Evolutionary conservation across 345 rosid species (phyloP).

Genomic region (Pseudoturritis turrita): DNA sequence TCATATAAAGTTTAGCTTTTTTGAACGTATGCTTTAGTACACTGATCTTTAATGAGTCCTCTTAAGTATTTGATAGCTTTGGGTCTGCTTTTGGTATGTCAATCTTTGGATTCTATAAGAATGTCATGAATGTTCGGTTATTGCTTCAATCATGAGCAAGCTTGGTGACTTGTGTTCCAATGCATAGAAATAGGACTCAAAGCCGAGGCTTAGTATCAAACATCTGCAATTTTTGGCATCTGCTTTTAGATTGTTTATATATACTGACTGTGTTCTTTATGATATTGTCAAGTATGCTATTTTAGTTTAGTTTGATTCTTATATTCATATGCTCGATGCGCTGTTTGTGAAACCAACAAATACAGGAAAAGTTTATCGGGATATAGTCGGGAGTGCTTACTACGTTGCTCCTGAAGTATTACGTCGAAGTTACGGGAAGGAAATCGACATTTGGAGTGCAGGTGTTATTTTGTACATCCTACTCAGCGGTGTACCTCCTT

Average conservation of each 20-base stretch:
- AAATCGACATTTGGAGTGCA: conserved; percentile 93
- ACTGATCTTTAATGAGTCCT: neutral
- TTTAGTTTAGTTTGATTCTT: neutral
- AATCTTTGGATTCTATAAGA: neutral
- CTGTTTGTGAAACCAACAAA: neutral
- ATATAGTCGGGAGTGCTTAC: conserved; percentile 90
- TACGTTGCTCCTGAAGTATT: conserved; percentile 96
- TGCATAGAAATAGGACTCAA: neutral
- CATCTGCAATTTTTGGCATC: neutral
- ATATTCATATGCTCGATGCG: neutral
- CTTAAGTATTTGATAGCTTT: neutral
- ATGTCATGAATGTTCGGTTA: neutral
- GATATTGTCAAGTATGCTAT: neutral
- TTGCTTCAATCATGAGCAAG: neutral
- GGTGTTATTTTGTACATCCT: conserved; percentile 85
- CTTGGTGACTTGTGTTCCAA: neutral
- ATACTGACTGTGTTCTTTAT: neutral
- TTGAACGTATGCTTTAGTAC: neutral
- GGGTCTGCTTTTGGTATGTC: neutral
- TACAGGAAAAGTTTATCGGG: conserved; percentile 66
- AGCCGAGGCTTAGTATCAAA: neutral
- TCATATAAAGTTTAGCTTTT: neutral
- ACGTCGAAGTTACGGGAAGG: conserved; percentile 79
- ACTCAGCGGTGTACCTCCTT: conserved; percentile 91
- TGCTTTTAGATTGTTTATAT: neutral